Conservation (phyloP, 139 green algal genomes). For the Coelastrella sp. region DNA sequence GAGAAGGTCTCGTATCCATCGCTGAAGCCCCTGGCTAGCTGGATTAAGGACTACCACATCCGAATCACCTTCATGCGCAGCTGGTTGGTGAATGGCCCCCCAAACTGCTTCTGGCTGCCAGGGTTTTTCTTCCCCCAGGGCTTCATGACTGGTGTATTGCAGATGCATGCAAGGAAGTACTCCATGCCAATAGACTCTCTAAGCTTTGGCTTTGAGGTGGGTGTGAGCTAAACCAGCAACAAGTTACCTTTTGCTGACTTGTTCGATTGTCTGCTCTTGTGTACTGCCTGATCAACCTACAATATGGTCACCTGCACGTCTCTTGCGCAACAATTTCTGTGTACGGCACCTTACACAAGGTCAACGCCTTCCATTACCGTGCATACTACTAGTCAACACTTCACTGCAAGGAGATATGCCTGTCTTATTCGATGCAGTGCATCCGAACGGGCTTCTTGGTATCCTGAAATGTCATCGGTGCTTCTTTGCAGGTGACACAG, state of each 20-base stretch:
- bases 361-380: no score
- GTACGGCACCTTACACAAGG: no score
- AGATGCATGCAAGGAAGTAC: conserved; percentile 89
- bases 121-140: conserved; percentile 83
- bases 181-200: conserved; percentile 86
- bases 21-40: conserved; percentile 84
- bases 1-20: conserved; percentile 85
- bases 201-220: conserved; percentile 79
- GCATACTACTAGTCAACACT: no score
- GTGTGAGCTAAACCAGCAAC: neutral
- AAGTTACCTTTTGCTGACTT: no score
- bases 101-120: conserved; percentile 86
- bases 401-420: no score
- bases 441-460: no score
- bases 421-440: no score
- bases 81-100: conserved; percentile 79
- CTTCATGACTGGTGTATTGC: conserved; percentile 91
- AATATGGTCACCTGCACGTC: no score
- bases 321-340: no score
- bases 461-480: no score
- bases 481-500: conserved; percentile 46
- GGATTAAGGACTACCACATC: conserved; percentile 83
- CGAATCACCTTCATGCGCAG: conserved; percentile 83
- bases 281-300: no score
- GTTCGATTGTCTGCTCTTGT: no score